These are phyloP conservation scores for Phytophthora tentaculata DNA, from an alignment of 352 stramenopile genomes.

Conservation along the genomic window DNA sequence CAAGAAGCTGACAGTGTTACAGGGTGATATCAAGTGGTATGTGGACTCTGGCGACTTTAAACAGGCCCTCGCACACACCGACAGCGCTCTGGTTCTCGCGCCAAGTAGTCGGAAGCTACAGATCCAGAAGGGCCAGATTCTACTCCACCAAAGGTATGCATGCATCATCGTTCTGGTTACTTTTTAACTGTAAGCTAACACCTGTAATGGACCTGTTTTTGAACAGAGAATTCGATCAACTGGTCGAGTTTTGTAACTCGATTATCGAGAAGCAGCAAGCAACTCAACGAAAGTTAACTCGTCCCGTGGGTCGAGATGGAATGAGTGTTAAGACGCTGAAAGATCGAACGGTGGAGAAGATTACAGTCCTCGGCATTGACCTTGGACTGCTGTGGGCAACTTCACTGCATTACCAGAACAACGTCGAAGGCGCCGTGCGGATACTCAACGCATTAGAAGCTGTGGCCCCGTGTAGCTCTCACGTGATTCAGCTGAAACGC, in stretches of 20 bases:
- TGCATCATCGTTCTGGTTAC: slow-evolving; percentile 6
- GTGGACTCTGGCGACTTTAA: slow-evolving; percentile 54
- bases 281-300: slow-evolving; percentile 13
- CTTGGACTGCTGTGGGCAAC: slow-evolving; percentile 60
- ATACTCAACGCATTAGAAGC: slow-evolving; percentile 64
- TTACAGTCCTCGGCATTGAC: slow-evolving; percentile 66
- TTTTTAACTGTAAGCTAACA: slow-evolving; percentile 9
- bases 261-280: slow-evolving; percentile 62
- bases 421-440: slow-evolving; percentile 61
- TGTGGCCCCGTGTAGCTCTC: slow-evolving; percentile 70
- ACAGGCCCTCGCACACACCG: slow-evolving; percentile 50
- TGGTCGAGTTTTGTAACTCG: slow-evolving; percentile 55
- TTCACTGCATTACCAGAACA: slow-evolving; percentile 78
- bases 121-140: slow-evolving; percentile 62
- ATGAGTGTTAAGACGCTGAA: slow-evolving; percentile 11
- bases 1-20: slow-evolving; percentile 49
- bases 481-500: slow-evolving; percentile 75
- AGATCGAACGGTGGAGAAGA: slow-evolving; percentile 43
- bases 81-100: slow-evolving; percentile 60
- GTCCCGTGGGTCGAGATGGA: slow-evolving; percentile 6
- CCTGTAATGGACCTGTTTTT: slow-evolving; percentile 1
- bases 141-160: slow-evolving; percentile 76
- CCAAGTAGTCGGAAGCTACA: slow-evolving; percentile 62
- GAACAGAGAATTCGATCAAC: slow-evolving; percentile 57
- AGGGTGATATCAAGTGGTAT: slow-evolving; percentile 68